phyloP scores from a whole-genome alignment of 768 basidiomycete species.

The Trichaptum fuscoviolaceum region DNA sequence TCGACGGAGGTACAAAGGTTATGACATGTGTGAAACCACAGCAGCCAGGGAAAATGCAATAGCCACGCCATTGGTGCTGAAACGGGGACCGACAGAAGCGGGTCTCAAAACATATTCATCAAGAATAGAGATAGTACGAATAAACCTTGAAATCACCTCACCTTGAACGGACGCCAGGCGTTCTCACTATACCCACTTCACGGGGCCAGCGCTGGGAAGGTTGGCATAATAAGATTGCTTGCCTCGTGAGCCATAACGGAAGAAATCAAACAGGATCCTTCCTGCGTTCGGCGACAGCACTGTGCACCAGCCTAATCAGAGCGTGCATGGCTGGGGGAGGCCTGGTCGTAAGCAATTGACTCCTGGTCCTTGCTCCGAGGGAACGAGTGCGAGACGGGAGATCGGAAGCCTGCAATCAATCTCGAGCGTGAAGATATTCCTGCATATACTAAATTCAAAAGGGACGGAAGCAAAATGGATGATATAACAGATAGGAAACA shows the following conservation, averaged over 20 bases:
- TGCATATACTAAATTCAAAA: slow-evolving; percentile 1
- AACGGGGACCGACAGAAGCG: not conserved
- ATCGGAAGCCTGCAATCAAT: not conserved
- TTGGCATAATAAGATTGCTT: not conserved
- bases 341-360: slow-evolving; percentile 1
- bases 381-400: not conserved
- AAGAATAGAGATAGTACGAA: not conserved
- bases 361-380: not conserved
- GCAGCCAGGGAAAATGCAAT: not conserved
- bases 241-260: not conserved
- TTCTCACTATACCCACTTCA: not conserved
- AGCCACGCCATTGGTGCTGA: not conserved
- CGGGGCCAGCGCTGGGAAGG: not conserved
- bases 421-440: not conserved
- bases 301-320: not conserved
- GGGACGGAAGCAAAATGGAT: not conserved
- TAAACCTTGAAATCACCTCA: not conserved
- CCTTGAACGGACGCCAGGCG: not conserved
- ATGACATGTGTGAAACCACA: not conserved
- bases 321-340: not conserved
- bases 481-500: not conserved
- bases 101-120: not conserved
- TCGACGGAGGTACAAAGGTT: not conserved
- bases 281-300: not conserved
- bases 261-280: not conserved